phyloP scores from a whole-genome alignment of 371 early-diverging fungal species.

The Sporodiniella umbellata region DNA sequence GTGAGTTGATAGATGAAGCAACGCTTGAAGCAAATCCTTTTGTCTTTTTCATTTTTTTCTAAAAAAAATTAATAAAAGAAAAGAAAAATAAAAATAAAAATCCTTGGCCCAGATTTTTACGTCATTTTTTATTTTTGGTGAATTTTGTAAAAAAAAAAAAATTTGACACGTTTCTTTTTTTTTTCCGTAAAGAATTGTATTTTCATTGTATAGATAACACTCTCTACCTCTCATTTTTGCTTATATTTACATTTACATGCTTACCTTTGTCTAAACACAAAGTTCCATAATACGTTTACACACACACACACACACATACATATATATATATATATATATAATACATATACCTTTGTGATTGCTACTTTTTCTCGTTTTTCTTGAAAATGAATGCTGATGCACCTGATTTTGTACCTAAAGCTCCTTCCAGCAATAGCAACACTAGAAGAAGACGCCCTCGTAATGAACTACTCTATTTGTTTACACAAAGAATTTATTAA shows the following conservation, averaged over 20 bases:
- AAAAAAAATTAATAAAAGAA: not conserved
- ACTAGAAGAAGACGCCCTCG: slow-evolving; percentile 2
- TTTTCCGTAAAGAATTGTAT: not conserved
- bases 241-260: not conserved
- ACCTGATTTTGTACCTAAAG: slow-evolving; percentile 19
- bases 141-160: not conserved
- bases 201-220: not conserved
- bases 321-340: not conserved
- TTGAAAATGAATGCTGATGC: slow-evolving; percentile 20
- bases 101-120: not conserved
- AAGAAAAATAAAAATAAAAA: slow-evolving; percentile 1
- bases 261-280: not conserved
- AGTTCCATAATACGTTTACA: no score
- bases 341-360: no score
- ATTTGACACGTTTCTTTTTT: not conserved
- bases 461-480: slow-evolving; percentile 1
- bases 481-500: not conserved
- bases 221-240: not conserved
- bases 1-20: slow-evolving; percentile 47
- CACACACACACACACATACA: no score
- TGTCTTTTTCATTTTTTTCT: slow-evolving; percentile 17
- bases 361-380: not conserved
- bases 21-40: slow-evolving; percentile 18
- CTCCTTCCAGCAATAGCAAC: slow-evolving; percentile 4
- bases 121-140: not conserved